Percentiles rank a stretch among this genome's conserved stretches.
These are phyloP conservation scores for Phytophthora nicotianae DNA, from an alignment of 352 stramenopile genomes.

Conservation along the genomic window DNA sequence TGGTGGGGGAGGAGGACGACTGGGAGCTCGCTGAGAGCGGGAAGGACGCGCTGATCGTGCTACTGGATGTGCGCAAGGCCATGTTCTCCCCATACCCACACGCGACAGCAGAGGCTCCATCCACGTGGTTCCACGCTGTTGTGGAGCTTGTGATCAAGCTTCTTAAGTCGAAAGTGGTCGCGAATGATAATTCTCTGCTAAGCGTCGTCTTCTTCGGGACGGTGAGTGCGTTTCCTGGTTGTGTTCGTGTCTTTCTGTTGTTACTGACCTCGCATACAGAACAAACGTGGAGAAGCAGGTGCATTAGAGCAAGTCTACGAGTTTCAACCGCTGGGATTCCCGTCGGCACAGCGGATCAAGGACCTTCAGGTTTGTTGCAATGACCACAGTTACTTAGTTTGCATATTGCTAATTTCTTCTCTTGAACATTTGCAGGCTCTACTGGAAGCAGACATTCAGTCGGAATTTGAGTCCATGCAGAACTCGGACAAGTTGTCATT, in stretches of 20 bases:
- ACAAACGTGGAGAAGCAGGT: constrained; percentile 62
- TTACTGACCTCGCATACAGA: constrained; percentile 25
- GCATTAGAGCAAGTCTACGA: constrained; percentile 77
- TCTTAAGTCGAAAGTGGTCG: constrained; percentile 81
- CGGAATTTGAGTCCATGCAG: constrained; percentile 59
- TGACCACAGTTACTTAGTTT: neutral
- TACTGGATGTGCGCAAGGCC: constrained; percentile 69
- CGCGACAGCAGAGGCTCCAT: constrained; percentile 20
- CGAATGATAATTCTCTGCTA: constrained; percentile 79
- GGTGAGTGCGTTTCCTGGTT: constrained; percentile 33
- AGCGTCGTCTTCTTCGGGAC: constrained; percentile 81
- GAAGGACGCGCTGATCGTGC: constrained; percentile 79
- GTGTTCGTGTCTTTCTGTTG: neutral
- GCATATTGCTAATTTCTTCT: neutral
- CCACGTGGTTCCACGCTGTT: constrained; percentile 78
- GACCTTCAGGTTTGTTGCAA: constrained; percentile 49
- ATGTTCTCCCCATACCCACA: constrained; percentile 66
- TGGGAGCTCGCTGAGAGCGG: constrained; percentile 63
- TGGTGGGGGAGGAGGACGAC: constrained; percentile 60
- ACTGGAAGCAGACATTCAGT: constrained; percentile 48
- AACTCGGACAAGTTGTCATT: constrained; percentile 67
- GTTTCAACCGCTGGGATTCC: constrained; percentile 75
- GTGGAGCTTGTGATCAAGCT: constrained; percentile 72
- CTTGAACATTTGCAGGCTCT: constrained; percentile 35
- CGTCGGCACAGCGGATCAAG: constrained; percentile 76